Conservation (phyloP, 2,329 filamentous ascomycete genomes). For the Cucurbitaria berberidis region DNA sequence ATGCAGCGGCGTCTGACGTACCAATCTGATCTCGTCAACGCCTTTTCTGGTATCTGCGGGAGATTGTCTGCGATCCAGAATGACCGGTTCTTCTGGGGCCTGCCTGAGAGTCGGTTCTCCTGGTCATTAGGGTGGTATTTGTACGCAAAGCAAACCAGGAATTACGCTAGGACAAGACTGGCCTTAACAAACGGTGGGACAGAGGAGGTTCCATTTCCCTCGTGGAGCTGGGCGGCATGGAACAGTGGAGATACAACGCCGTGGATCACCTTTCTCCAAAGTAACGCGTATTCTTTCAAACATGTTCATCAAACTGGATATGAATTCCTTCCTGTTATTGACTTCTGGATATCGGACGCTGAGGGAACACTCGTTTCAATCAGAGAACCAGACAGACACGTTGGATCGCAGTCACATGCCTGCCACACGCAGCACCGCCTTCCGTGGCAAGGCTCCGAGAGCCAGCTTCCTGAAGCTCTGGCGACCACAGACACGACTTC, state of each 20-base stretch:
- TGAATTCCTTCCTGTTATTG: neutral
- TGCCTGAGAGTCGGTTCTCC: neutral
- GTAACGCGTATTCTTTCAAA: neutral
- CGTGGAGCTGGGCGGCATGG: neutral
- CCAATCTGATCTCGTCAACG: neutral
- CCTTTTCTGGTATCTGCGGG: neutral
- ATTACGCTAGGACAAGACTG: neutral
- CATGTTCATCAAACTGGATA: neutral
- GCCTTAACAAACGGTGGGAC: neutral
- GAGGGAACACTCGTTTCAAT: neutral
- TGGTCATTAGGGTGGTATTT: neutral
- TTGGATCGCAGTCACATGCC: neutral
- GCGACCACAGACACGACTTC: neutral
- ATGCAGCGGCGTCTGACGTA: neutral
- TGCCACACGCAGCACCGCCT: neutral
- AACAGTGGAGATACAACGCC: neutral
- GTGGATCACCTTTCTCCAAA: neutral
- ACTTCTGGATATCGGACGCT: neutral
- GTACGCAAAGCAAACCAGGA: neutral
- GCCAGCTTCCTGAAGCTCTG: neutral
- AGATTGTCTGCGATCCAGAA: neutral
- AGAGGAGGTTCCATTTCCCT: neutral
- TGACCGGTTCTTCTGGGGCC: neutral
- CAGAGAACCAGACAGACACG: neutral
- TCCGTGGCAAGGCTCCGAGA: neutral